Conservation (phyloP, 2,329 filamentous ascomycete genomes). For the Coniochaeta sp. region DNA sequence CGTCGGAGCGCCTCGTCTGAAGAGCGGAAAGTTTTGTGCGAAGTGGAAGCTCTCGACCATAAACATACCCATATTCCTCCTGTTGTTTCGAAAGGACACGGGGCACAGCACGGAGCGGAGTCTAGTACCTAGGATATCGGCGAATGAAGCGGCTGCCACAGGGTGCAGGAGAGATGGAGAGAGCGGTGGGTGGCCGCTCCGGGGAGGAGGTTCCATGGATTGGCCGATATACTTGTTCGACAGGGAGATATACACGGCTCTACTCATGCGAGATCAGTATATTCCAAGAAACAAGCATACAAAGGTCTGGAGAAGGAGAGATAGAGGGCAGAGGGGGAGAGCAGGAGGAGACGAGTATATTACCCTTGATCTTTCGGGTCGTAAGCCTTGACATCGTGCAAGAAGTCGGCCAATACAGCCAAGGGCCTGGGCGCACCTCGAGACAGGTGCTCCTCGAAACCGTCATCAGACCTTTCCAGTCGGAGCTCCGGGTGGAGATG, state of each 20-base stretch:
- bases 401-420: conserved; percentile 5
- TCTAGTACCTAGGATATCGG: conserved; percentile 3
- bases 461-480: background rate
- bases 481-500: background rate
- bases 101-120: background rate
- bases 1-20: background rate
- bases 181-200: background rate
- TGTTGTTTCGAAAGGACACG: background rate
- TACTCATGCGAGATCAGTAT: background rate
- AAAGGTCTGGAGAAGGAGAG: background rate
- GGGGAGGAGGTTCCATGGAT: background rate
- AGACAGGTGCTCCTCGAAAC: no score
- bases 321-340: background rate
- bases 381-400: conserved; percentile 8
- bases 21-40: background rate
- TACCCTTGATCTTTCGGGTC: conserved; percentile 9
- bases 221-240: background rate
- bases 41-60: background rate
- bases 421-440: background rate
- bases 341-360: background rate
- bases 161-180: conserved; percentile 4
- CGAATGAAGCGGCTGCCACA: conserved; percentile 4
- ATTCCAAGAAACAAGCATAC: background rate
- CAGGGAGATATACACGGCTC: background rate
- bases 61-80: background rate